Base-by-base conservation (phyloP, 345 rosid genomes). In the Aquilaria sinensis region DNA sequence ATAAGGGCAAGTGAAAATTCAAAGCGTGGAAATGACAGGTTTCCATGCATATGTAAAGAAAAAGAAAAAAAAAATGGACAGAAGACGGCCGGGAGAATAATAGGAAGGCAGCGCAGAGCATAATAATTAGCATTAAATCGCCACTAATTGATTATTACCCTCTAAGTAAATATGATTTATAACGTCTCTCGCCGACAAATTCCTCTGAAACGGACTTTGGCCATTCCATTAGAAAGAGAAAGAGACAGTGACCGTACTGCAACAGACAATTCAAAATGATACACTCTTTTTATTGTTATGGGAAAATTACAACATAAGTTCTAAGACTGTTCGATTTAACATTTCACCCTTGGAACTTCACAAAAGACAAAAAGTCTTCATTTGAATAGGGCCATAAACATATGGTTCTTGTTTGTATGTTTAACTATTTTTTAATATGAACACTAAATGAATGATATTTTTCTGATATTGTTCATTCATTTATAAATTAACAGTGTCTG, bases 181-280 rank as follows among this genome's bases (percentile, higher is more conserved):
- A 79, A 76, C 79, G 79, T 75, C 72, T 73, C 70, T 78, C 63
- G 98, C 96, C 93, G 93, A 92, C 96, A 85, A 71, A 64, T 67
- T 62, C 74, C 76, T 67, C 74, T 53, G 65, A 69, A 82, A 80
- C 78, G 83, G 84, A 63, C 61, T 62, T 60, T 60, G 23, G 23
- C 23, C 23, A 23, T 23, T 23, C 23, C 60, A 34, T 53, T 50
- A 53, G 60, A 70, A 62, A 33, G 63, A 54, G 67, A 58, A 43
- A 57, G 61, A 58, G 32, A 46, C 72, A 53, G 70, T 59, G 31
- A 56, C 46, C 11, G 47, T 66, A 47, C 29, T 32, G 3, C 32
- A 11, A 37, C 43, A 37, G 43, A 37, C 43, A 37, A 37, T 3
- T 37, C 5, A 5, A 9, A 37, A 37, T 37, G 7, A 3, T 3